Evolutionary conservation across 345 rosid genomes (phyloP).

Genomic region (Luvunga scandens): DNA sequence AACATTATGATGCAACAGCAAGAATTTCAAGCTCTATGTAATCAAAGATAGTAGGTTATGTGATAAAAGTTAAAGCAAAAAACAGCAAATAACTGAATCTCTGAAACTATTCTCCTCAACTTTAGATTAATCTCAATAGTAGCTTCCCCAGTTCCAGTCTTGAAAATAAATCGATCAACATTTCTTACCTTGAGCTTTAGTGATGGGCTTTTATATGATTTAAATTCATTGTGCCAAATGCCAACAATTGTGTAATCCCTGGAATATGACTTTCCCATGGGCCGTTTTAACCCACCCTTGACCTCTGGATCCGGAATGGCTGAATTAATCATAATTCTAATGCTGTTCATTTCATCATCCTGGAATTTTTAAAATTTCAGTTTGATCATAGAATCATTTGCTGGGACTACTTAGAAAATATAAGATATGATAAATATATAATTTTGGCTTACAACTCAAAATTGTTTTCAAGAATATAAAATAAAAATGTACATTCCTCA

Average conservation of each 20-base stretch:
- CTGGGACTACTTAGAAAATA: neutral
- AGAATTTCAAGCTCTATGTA: neutral
- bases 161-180: slow-evolving; percentile 53
- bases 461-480: too few relatives aligned
- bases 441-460: too few relatives aligned
- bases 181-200: slow-evolving; percentile 47
- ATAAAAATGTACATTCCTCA: too few relatives aligned
- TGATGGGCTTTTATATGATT: slow-evolving; percentile 36
- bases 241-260: slow-evolving; percentile 39
- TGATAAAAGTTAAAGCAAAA: neutral
- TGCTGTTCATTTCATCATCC: slow-evolving; percentile 54
- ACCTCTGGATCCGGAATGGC: slow-evolving; percentile 53
- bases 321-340: slow-evolving; percentile 39
- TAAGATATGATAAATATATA: neutral
- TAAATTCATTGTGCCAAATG: slow-evolving; percentile 42
- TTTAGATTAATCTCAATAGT: slow-evolving; percentile 39
- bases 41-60: neutral
- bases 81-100: slow-evolving; percentile 23
- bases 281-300: slow-evolving; percentile 77
- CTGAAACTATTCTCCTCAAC: slow-evolving; percentile 47
- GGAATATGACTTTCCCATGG: slow-evolving; percentile 38
- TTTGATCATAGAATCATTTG: neutral
- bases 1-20: too few relatives aligned
- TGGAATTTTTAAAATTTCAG: slow-evolving; percentile 24
- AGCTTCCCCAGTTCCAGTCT: slow-evolving; percentile 35